Conservation (phyloP, 345 rosid genomes). For the Dimocarpus longan region DNA sequence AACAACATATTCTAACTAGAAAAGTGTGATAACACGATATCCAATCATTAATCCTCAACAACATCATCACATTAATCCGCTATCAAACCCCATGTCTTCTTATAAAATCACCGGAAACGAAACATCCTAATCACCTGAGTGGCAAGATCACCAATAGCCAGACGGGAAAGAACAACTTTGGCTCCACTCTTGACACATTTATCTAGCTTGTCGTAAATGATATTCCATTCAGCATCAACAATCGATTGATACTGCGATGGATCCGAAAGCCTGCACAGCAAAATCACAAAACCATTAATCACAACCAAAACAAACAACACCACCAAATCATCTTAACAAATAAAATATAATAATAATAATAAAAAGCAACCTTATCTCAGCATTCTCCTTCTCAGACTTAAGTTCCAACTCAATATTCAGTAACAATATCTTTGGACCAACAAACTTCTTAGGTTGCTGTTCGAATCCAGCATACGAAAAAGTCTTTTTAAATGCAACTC, state of each 20-base stretch:
- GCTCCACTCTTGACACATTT: constrained; percentile 95
- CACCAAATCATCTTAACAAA: background rate
- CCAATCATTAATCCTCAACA: background rate
- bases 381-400: constrained; percentile 99
- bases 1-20: background rate
- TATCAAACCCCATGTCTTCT: background rate
- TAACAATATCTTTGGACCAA: constrained; percentile 77
- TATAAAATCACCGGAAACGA: background rate
- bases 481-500: constrained; percentile 99
- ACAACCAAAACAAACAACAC: background rate
- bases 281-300: background rate
- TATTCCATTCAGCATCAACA: constrained; percentile 99
- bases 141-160: constrained; percentile 98
- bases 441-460: constrained; percentile 96
- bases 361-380: constrained; percentile 81
- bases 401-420: constrained; percentile 92
- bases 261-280: constrained; percentile 74
- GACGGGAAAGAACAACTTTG: constrained; percentile 92
- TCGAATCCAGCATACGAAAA: constrained; percentile 99
- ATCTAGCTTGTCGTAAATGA: constrained; percentile 96
- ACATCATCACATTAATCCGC: background rate
- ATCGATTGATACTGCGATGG: constrained; percentile 97
- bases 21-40: background rate
- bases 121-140: constrained; percentile 66
- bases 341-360: background rate